A percentile compares a stretch with the other conserved stretches of the same genome.
Conservation (phyloP, 768 basidiomycete genomes). For the Lepiota subincarnata region DNA sequence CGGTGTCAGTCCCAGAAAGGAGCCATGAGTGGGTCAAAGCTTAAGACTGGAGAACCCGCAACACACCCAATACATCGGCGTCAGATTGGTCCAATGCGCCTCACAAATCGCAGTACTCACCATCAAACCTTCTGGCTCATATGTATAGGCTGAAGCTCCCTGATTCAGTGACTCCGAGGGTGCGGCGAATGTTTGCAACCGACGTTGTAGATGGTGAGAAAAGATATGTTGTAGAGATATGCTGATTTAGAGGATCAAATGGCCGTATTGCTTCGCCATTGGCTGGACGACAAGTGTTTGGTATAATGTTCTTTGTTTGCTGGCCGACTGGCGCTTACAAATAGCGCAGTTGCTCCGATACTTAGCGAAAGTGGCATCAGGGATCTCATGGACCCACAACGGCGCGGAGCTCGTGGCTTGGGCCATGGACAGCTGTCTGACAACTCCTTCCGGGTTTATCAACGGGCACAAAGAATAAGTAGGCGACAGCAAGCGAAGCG, state of each 20-base stretch:
- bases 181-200: constrained; percentile 6
- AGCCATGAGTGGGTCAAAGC: neutral
- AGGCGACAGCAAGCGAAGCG: neutral
- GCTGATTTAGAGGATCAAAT: constrained; percentile 3
- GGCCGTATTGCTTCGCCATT: neutral
- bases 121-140: neutral
- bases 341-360: too few species aligned
- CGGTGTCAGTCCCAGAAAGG: neutral
- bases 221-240: neutral
- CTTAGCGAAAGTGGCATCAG: too few species aligned
- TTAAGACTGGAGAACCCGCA: neutral
- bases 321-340: too few species aligned
- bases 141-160: neutral
- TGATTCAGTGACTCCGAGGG: neutral
- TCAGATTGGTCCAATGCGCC: neutral
- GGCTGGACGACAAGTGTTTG: neutral
- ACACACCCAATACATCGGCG: neutral
- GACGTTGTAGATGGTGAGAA: neutral
- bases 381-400: too few species aligned
- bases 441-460: too few species aligned
- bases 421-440: too few species aligned
- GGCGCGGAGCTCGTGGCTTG: too few species aligned
- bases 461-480: neutral
- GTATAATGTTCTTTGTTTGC: too few species aligned
- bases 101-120: too few species aligned